These are phyloP conservation scores for Apophysomyces trapeziformis DNA, from an alignment of 371 early-diverging fungal species.

Conservation along the genomic window DNA sequence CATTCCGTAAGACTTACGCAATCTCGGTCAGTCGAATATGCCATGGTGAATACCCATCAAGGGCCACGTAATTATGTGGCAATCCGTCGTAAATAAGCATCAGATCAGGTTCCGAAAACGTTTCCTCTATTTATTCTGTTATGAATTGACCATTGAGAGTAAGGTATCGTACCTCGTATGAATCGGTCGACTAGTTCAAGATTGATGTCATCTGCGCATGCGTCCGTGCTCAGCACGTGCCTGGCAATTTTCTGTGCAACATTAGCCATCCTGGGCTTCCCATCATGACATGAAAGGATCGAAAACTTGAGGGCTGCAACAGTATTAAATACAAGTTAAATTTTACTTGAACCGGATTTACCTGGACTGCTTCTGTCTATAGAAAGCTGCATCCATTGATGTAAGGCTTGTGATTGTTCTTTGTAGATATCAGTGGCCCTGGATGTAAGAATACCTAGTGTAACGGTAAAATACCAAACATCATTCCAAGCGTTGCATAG, in stretches of 20 bases:
- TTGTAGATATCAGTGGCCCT: constrained; percentile 38
- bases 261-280: constrained; percentile 28
- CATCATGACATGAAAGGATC: constrained; percentile 41
- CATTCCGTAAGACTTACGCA: constrained; percentile 39
- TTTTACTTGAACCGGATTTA: constrained; percentile 12
- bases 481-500: constrained; percentile 4
- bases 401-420: constrained; percentile 35
- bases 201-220: constrained; percentile 31
- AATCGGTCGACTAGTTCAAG: constrained; percentile 34
- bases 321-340: neutral
- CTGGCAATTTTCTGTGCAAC: constrained; percentile 33
- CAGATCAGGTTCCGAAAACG: constrained; percentile 61
- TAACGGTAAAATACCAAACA: neutral
- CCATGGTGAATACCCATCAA: constrained; percentile 72
- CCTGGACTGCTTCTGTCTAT: constrained; percentile 7
- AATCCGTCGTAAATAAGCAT: constrained; percentile 63
- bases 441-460: constrained; percentile 31
- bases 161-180: constrained; percentile 36
- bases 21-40: constrained; percentile 65
- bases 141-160: neutral
- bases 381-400: constrained; percentile 34
- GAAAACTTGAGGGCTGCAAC: constrained; percentile 35
- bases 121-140: constrained; percentile 17
- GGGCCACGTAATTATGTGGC: constrained; percentile 53
- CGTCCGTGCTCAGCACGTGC: constrained; percentile 10